phyloP scores from a whole-genome alignment of 73 alveolate genomes.

The Tetrahymena elliotti region DNA sequence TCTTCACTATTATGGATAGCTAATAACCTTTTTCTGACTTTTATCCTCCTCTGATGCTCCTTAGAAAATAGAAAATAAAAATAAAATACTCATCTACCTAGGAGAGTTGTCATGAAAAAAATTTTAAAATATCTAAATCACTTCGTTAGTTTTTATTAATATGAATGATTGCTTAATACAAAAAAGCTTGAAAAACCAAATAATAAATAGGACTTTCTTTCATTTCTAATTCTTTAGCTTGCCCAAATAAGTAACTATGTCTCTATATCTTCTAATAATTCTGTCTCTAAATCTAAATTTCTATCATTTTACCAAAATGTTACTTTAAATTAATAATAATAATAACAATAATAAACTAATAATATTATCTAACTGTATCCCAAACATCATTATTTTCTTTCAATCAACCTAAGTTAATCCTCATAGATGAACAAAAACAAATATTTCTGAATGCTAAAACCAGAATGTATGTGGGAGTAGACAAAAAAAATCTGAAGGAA shows the following conservation, averaged over 20 bases:
- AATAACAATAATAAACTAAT: too few species aligned
- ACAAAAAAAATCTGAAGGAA: not conserved
- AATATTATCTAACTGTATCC: not conserved
- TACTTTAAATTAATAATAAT: not conserved
- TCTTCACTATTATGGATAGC: not conserved
- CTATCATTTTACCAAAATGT: not conserved
- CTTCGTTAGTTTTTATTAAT: not conserved
- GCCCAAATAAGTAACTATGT: not conserved
- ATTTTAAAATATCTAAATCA: too few species aligned
- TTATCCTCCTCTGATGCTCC: too few species aligned
- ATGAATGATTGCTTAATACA: not conserved
- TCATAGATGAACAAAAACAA: not conserved
- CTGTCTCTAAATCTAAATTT: not conserved
- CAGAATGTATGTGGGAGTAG: not conserved
- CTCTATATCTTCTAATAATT: not conserved
- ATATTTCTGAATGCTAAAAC: not conserved
- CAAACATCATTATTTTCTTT: not conserved
- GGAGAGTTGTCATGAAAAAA: not conserved
- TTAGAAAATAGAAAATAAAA: not conserved
- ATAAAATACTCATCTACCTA: too few species aligned
- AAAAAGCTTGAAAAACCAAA: not conserved
- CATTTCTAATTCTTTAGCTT: not conserved
- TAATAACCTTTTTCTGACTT: not conserved
- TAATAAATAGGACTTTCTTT: not conserved
- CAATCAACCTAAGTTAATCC: not conserved